Percentiles rank a stretch among this genome's conserved stretches.
Evolutionary conservation across 2,329 filamentous ascomycete genomes (phyloP).

Genomic region (Helicocarpus griseus): DNA sequence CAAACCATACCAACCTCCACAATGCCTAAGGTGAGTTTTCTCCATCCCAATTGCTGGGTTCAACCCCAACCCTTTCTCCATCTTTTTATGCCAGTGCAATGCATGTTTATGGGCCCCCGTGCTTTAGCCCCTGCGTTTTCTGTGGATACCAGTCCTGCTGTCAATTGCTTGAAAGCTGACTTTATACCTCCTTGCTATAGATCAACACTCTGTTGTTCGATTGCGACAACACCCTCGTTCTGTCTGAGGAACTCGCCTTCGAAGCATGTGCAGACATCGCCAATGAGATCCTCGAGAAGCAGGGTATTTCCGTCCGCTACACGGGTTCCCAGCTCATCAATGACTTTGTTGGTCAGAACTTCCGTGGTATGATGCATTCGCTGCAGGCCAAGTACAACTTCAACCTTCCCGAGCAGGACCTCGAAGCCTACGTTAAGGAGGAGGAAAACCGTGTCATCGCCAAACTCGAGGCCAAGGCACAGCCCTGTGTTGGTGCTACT

Average conservation of each 20-base stretch:
- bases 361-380: conserved; percentile 77
- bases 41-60: background rate
- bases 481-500: conserved; percentile 60
- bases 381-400: conserved; percentile 71
- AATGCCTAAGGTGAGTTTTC: conserved; percentile 6
- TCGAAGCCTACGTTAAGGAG: conserved; percentile 62
- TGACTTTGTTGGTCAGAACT: conserved; percentile 90
- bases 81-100: background rate
- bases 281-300: conserved; percentile 69
- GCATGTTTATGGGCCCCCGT: background rate
- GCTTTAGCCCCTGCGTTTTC: background rate
- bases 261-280: conserved; percentile 82
- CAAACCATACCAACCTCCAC: background rate
- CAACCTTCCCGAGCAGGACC: conserved; percentile 55
- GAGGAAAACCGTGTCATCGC: conserved; percentile 79
- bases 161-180: conserved; percentile 5
- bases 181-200: conserved; percentile 24
- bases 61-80: background rate
- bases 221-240: conserved; percentile 79
- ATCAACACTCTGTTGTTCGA: conserved; percentile 67
- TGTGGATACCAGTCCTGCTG: background rate
- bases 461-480: conserved; percentile 60
- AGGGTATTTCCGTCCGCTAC: conserved; percentile 58
- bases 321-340: conserved; percentile 67
- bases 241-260: conserved; percentile 84